Evolutionary conservation across 2,329 filamentous ascomycete genomes (phyloP).

Genomic region (Huntiella bhutanensis): DNA sequence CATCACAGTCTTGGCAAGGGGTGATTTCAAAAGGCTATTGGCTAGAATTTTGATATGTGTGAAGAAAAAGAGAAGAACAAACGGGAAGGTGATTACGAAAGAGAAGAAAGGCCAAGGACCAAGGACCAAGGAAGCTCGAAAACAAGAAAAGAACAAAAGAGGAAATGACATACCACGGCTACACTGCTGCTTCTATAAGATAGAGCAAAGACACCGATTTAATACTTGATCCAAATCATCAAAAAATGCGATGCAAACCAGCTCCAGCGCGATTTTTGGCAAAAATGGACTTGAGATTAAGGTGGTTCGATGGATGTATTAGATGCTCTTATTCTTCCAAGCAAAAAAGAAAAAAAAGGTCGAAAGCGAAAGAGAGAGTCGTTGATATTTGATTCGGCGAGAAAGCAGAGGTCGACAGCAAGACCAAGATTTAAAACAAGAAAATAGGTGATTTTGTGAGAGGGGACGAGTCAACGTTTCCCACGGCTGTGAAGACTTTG

Average conservation of each 20-base stretch:
- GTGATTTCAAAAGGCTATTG: no score
- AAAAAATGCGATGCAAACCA: slow-evolving; percentile 8
- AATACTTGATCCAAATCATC: slow-evolving; percentile 2
- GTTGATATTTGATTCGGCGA: background rate
- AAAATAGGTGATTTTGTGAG: background rate
- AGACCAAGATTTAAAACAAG: no score
- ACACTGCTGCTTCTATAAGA: background rate
- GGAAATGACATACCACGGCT: slow-evolving; percentile 2
- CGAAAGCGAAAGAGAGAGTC: background rate
- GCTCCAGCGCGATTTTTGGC: slow-evolving; percentile 4
- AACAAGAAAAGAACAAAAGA: background rate
- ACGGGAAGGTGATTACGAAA: background rate
- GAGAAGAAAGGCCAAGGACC: background rate
- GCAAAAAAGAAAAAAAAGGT: background rate
- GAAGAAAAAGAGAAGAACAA: no score
- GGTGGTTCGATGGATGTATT: no score
- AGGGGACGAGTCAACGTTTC: slow-evolving; percentile 9
- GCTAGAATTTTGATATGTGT: no score
- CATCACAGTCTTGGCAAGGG: no score
- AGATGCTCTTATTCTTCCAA: background rate
- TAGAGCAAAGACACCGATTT: background rate
- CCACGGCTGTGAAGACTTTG: slow-evolving; percentile 5
- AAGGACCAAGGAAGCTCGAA: no score
- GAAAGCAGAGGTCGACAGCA: background rate
- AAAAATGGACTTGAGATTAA: background rate